Conservation (phyloP, 352 stramenopile genomes). For the Pythium dissimile region DNA sequence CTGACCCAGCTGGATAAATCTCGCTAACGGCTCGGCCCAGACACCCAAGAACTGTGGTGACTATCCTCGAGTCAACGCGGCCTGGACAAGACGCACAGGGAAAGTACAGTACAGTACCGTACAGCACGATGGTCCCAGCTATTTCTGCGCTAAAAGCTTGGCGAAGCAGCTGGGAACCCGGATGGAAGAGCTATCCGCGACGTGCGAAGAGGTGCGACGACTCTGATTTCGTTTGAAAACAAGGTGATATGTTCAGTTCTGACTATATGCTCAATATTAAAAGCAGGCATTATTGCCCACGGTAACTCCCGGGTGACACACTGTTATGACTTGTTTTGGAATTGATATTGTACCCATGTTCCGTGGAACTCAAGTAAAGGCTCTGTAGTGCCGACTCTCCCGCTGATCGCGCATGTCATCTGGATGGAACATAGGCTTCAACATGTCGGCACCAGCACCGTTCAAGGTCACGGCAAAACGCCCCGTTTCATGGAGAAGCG, state of each 20-base stretch:
- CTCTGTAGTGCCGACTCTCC: too few species aligned
- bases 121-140: too few species aligned
- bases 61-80: neutral
- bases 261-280: neutral
- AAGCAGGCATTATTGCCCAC: neutral
- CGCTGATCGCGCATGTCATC: too few species aligned
- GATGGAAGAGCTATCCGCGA: constrained; percentile 3
- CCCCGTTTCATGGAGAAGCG: too few species aligned
- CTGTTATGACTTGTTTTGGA: constrained; percentile 11
- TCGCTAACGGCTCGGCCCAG: neutral
- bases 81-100: neutral
- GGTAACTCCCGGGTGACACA: too few species aligned
- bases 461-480: too few species aligned
- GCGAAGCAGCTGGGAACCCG: constrained; percentile 17
- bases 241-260: constrained; percentile 1
- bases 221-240: neutral
- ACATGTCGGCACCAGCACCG: too few species aligned
- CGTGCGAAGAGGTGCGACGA: neutral
- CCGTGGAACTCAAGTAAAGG: too few species aligned
- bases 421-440: too few species aligned
- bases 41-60: neutral
- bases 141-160: constrained; percentile 19
- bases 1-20: neutral
- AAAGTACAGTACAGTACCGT: too few species aligned
- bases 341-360: constrained; percentile 1